Evolutionary conservation across 2,329 filamentous ascomycete genomes (phyloP), one percentile per base, ranked within the genome.

Genomic region (Diaporthe sp.): DNA sequence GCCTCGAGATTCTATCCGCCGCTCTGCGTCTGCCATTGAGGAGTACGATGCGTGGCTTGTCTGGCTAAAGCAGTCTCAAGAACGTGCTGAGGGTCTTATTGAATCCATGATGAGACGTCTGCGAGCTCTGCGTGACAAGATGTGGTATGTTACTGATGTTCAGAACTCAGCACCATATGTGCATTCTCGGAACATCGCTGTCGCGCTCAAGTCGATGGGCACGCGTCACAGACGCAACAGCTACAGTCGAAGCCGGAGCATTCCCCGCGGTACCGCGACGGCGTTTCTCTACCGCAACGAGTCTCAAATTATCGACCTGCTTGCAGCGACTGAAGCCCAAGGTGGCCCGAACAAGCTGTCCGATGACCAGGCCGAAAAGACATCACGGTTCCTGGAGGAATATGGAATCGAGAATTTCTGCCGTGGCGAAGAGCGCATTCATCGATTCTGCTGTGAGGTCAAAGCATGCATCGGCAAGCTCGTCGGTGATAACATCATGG

Each of bases 101-200:
- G 93, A 95, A 55, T 88, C 91, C 7, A 94, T 95, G 90, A 94
- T 95, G 88, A 88, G 89, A 75, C 91, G 91, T 7, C 88, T 97
- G 51, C 91, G 92, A 75, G 92, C 93, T 31, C 88, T 98, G 53
- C 92, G 97, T 57, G 94, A 98, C 83, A 98, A 98, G 87, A 98
- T 98, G 94, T 99, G 97, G 97, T 99, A 98, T 82, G 94, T 97
- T 76, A 96, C 94, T 1, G 95, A 98, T 83, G 96, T 98, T 39
- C 93, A 95, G 77, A 96, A 96, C 80, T 98, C 97, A 5, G 94
- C 92, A 67, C 92, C 92, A 13, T 98, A 98, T 80, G 94, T 97
- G 76, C 94, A 97, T 79, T 95, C 95, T 53, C 93, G 93, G 75
- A 95, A 96, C 78, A 93, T 98, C 62, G 94, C 95, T 8, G 90